A percentile compares a stretch with the other conserved stretches of the same genome.
phyloP scores from a whole-genome alignment of 352 stramenopile genomes.

The Globisporangium barbulae region DNA sequence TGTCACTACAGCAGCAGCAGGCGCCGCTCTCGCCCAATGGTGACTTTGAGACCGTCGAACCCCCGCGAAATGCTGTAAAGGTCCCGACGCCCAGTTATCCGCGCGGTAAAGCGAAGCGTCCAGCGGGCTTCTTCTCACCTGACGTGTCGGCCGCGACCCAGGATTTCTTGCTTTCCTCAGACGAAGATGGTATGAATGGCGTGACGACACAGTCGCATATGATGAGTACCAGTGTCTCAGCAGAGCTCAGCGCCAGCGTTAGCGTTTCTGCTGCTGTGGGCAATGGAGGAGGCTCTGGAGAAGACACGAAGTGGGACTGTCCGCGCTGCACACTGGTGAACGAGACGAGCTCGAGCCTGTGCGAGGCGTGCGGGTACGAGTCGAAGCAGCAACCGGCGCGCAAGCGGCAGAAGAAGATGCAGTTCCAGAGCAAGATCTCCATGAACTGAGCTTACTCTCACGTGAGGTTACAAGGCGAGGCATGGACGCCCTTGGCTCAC shows the following conservation, averaged over 20 bases:
- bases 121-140: constrained; percentile 39
- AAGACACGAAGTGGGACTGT: constrained; percentile 62
- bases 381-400: constrained; percentile 27
- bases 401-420: constrained; percentile 69
- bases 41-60: constrained; percentile 11
- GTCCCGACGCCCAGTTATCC: constrained; percentile 4
- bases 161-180: constrained; percentile 32
- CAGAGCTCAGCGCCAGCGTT: constrained; percentile 8
- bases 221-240: neutral
- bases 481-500: neutral
- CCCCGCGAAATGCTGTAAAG: constrained; percentile 25
- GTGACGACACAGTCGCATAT: neutral
- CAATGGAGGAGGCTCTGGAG: neutral
- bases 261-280: neutral
- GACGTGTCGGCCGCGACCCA: constrained; percentile 33
- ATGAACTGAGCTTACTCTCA: constrained; percentile 15
- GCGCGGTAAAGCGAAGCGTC: constrained; percentile 29
- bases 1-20: neutral
- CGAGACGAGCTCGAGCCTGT: constrained; percentile 42
- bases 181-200: constrained; percentile 17
- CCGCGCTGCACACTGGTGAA: constrained; percentile 81
- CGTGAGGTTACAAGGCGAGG: neutral
- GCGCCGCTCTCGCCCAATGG: neutral
- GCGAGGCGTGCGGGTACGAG: constrained; percentile 68
- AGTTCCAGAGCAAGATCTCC: constrained; percentile 81